Evolutionary conservation across 805 yeast species (phyloP).

Genomic region (Ascoidea rubescens): DNA sequence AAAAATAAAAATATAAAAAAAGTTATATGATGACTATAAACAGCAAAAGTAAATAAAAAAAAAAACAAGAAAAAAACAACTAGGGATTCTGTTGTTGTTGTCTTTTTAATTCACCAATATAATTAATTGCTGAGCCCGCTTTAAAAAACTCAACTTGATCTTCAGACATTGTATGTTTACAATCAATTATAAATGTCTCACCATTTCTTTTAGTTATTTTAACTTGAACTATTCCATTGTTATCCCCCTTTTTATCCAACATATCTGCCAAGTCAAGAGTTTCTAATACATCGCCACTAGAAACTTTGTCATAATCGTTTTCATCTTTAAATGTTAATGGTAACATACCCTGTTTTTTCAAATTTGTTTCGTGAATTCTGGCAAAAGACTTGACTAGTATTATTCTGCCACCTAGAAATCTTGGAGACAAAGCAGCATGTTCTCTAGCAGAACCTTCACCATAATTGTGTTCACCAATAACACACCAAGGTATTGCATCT

Average conservation of each 20-base stretch:
- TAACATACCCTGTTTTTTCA: conserved; percentile 98
- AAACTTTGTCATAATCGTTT: conserved; percentile 70
- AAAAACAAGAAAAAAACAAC: too few relatives aligned
- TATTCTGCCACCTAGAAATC: conserved; percentile 84
- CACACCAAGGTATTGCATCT: conserved; percentile 78
- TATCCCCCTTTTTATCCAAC: conserved; percentile 71
- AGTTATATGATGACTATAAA: too few relatives aligned
- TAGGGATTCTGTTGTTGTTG: too few relatives aligned
- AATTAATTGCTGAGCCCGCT: conserved; percentile 94
- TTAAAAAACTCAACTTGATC: conserved; percentile 94
- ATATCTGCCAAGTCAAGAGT: conserved; percentile 64
- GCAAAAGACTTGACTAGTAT: conserved; percentile 92
- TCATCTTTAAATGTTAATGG: conserved; percentile 89
- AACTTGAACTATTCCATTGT: conserved; percentile 68
- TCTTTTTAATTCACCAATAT: conserved; percentile 47
- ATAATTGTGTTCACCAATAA: conserved; percentile 93
- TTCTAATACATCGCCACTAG: conserved; percentile 64
- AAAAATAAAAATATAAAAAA: too few relatives aligned
- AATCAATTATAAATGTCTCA: conserved; percentile 47
- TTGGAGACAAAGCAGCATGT: conserved; percentile 93
- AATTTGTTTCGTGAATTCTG: conserved; percentile 97
- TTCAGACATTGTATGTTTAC: conserved; percentile 92
- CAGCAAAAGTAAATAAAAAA: too few relatives aligned
- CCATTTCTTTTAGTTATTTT: conserved; percentile 69
- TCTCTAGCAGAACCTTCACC: conserved; percentile 99